Evolutionary conservation across 352 stramenopile species (phyloP).

Genomic region (Phytophthora meadii): DNA sequence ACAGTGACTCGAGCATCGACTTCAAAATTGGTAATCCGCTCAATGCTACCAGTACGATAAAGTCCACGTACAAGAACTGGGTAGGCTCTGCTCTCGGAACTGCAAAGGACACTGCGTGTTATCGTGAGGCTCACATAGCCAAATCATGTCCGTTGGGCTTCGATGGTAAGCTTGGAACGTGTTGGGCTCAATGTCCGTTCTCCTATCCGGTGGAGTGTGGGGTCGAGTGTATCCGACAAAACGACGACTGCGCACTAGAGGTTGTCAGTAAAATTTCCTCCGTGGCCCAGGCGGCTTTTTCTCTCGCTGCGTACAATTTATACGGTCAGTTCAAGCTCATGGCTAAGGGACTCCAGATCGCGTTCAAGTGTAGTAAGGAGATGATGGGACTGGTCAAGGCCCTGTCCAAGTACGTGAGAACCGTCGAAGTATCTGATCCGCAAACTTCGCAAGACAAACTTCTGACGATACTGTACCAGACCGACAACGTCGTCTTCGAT

Average conservation of each 20-base stretch:
- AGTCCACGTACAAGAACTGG: conserved; percentile 47
- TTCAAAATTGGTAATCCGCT: conserved; percentile 20
- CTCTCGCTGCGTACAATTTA: conserved; percentile 29
- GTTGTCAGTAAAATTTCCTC: conserved; percentile 40
- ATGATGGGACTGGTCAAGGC: conserved; percentile 46
- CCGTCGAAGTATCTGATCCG: conserved; percentile 38
- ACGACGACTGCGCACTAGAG: conserved; percentile 45
- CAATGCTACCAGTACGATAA: conserved; percentile 35
- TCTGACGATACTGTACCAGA: conserved; percentile 49
- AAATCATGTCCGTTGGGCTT: conserved; percentile 41
- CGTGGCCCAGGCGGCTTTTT: conserved; percentile 36
- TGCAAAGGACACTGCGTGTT: conserved; percentile 37
- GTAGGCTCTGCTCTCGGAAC: conserved; percentile 28
- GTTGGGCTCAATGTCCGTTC: conserved; percentile 49
- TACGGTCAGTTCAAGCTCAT: conserved; percentile 43
- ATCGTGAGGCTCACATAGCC: conserved; percentile 43
- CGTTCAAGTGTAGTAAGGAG: conserved; percentile 46
- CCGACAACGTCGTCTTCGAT: conserved; percentile 53
- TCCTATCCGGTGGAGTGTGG: conserved; percentile 48
- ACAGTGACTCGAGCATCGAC: background rate
- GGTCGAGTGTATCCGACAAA: conserved; percentile 55
- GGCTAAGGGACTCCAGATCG: conserved; percentile 36
- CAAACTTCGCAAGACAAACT: conserved; percentile 45
- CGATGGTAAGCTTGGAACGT: conserved; percentile 40
- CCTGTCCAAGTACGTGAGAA: conserved; percentile 43